phyloP scores from a whole-genome alignment of 2,329 filamentous ascomycete species.

The Penicillium sclerotigenum region DNA sequence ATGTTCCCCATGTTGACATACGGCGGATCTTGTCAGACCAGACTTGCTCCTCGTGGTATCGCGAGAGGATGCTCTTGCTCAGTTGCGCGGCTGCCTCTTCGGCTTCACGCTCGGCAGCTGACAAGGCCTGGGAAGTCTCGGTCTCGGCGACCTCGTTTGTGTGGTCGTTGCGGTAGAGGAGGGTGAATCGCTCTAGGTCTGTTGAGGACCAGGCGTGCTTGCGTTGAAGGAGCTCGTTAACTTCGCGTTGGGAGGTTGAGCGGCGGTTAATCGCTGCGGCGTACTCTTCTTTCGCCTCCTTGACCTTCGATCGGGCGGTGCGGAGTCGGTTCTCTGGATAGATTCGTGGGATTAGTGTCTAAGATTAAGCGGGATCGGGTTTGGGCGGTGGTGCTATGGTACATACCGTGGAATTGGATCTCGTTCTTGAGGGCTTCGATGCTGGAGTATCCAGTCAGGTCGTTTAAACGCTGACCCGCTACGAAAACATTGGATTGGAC shows the following conservation, averaged over 20 bases:
- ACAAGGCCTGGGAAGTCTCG: constrained; percentile 67
- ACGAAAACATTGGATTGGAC: constrained; percentile 79
- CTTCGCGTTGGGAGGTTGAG: constrained; percentile 88
- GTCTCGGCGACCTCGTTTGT: constrained; percentile 82
- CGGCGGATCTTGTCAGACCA: constrained; percentile 97
- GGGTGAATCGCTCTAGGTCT: constrained; percentile 92
- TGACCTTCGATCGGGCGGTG: constrained; percentile 61
- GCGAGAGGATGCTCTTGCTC: constrained; percentile 76
- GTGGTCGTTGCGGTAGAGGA: constrained; percentile 87
- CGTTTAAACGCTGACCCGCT: constrained; percentile 85
- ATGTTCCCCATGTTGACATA: constrained; percentile 97
- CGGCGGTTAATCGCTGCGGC: constrained; percentile 79
- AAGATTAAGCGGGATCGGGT: no score
- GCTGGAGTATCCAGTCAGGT: constrained; percentile 86
- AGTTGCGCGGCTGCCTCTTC: constrained; percentile 73
- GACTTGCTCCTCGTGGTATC: constrained; percentile 98
- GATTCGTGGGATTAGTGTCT: background rate
- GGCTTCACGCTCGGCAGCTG: constrained; percentile 72
- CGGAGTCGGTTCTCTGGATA: constrained; percentile 52
- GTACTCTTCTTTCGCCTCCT: constrained; percentile 70
- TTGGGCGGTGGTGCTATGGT: background rate
- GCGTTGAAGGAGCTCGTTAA: constrained; percentile 86
- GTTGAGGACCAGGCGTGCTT: constrained; percentile 86
- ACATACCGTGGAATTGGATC: constrained; percentile 64
- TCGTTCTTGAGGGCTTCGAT: constrained; percentile 81